These are phyloP conservation scores for Pythium sukuiense DNA, from an alignment of 352 stramenopile genomes.

Conservation along the genomic window DNA sequence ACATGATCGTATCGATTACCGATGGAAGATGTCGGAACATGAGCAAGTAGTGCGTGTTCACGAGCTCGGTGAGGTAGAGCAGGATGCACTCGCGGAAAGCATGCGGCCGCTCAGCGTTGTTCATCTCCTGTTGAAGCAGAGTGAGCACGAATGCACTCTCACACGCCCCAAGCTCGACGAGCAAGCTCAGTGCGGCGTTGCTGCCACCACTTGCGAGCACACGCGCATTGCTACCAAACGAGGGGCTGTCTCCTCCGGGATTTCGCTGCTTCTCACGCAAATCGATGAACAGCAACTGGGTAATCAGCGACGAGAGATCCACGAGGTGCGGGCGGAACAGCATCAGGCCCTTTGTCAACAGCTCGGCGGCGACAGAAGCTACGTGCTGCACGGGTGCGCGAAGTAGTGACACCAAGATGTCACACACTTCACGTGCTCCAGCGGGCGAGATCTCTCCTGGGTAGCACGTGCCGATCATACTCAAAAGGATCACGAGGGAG, in stretches of 20 bases:
- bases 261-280: slow-evolving; percentile 71
- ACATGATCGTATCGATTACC: slow-evolving; percentile 86
- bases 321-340: slow-evolving; percentile 82
- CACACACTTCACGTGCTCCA: slow-evolving; percentile 75
- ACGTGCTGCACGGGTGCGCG: slow-evolving; percentile 54
- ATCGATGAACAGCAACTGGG: slow-evolving; percentile 70
- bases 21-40: slow-evolving; percentile 83
- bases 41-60: slow-evolving; percentile 82
- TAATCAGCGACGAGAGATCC: slow-evolving; percentile 74
- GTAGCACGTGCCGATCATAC: slow-evolving; percentile 87
- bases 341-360: slow-evolving; percentile 83
- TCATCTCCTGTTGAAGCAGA: slow-evolving; percentile 83
- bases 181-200: slow-evolving; percentile 68
- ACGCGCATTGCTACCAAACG: slow-evolving; percentile 44
- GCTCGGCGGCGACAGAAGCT: slow-evolving; percentile 66
- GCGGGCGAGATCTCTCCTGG: slow-evolving; percentile 78
- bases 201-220: slow-evolving; percentile 56
- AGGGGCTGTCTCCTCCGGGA: slow-evolving; percentile 34
- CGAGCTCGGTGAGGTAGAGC: slow-evolving; percentile 75
- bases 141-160: slow-evolving; percentile 77
- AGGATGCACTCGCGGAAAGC: slow-evolving; percentile 77
- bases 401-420: slow-evolving; percentile 70
- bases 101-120: slow-evolving; percentile 62
- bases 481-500: slow-evolving; percentile 75
- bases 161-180: slow-evolving; percentile 78